Evolutionary conservation across 1,139 yeast species (phyloP).

Genomic region (Citeromyces siamensis): DNA sequence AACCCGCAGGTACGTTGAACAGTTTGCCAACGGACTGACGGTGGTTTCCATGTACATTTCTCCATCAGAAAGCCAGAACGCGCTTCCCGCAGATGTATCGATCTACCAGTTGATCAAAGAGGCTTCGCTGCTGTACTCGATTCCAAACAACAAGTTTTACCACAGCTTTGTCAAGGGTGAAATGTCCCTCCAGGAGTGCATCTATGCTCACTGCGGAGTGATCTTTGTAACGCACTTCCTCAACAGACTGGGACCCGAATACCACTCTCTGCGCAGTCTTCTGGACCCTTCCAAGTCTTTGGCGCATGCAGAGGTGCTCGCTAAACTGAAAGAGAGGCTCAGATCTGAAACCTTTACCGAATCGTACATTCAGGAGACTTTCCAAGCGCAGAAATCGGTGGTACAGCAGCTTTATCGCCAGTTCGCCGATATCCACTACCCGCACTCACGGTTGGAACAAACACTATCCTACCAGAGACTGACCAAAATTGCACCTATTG

Average conservation of each 20-base stretch:
- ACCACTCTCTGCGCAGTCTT: slow-evolving; percentile 52
- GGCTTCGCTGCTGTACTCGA: slow-evolving; percentile 82
- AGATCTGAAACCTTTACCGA: slow-evolving; percentile 92
- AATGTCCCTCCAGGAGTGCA: slow-evolving; percentile 85
- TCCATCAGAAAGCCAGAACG: slow-evolving; percentile 28
- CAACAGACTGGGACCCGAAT: slow-evolving; percentile 90
- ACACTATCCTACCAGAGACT: slow-evolving; percentile 86
- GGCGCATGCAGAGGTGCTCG: slow-evolving; percentile 64
- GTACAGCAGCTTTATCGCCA: slow-evolving; percentile 80
- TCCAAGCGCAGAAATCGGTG: slow-evolving; percentile 57
- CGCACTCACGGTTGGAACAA: slow-evolving; percentile 48
- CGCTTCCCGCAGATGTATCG: slow-evolving; percentile 48
- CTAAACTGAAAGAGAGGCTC: slow-evolving; percentile 75
- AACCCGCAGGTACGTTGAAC: slow-evolving; percentile 88
- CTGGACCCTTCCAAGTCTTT: slow-evolving; percentile 50
- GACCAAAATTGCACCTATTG: slow-evolving; percentile 63
- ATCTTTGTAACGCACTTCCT: slow-evolving; percentile 90
- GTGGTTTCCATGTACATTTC: slow-evolving; percentile 78
- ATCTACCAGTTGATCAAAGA: slow-evolving; percentile 90
- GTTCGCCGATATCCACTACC: slow-evolving; percentile 87
- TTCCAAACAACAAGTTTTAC: slow-evolving; percentile 81
- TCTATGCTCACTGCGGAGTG: slow-evolving; percentile 90
- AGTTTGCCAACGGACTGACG: slow-evolving; percentile 81
- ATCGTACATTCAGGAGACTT: slow-evolving; percentile 67
- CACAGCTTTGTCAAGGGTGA: slow-evolving; percentile 62